These are phyloP conservation scores for Arctium minus DNA, from an alignment of 129 eudicot species.

Conservation along the genomic window DNA sequence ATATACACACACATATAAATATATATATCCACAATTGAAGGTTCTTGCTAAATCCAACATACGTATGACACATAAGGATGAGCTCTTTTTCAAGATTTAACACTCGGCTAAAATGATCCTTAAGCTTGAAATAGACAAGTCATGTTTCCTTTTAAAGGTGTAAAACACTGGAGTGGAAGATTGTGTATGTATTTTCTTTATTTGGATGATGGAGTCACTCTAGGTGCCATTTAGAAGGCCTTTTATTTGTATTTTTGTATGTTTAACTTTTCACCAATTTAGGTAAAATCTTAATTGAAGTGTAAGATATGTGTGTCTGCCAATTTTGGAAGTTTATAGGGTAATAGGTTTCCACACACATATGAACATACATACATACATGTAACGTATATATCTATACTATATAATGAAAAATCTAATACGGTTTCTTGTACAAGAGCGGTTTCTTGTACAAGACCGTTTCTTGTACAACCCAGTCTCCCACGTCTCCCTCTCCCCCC, in stretches of 20 bases:
- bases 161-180: background rate
- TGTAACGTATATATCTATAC: background rate
- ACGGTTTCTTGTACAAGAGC: conserved; percentile 38
- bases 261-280: too few relatives aligned
- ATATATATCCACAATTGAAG: background rate
- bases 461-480: too few relatives aligned
- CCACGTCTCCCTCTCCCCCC: too few relatives aligned
- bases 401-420: background rate
- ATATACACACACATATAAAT: background rate
- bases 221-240: too few relatives aligned
- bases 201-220: too few relatives aligned
- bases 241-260: too few relatives aligned
- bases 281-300: background rate
- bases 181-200: background rate
- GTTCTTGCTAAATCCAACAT: background rate
- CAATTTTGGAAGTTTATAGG: background rate
- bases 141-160: background rate
- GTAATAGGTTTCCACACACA: background rate
- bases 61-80: background rate
- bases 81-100: background rate
- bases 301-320: background rate
- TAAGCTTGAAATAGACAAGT: background rate
- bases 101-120: background rate
- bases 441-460: too few relatives aligned
- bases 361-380: too few relatives aligned